Evolutionary conservation across 257 asterid species (phyloP).

Genomic region (Nicotiana paniculata): DNA sequence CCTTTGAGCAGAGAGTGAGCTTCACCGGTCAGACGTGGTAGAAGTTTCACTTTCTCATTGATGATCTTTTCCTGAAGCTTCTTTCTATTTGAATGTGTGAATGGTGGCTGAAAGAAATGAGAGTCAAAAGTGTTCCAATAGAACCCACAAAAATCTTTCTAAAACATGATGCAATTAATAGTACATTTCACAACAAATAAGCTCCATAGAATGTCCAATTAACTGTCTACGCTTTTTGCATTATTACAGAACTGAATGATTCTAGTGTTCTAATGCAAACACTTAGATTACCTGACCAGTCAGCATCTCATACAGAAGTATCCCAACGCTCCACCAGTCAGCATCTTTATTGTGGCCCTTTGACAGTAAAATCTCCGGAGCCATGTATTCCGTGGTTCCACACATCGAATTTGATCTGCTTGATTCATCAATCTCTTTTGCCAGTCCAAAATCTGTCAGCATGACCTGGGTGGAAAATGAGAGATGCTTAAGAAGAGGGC

Average conservation of each 20-base stretch:
- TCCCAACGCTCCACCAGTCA: conserved; percentile 96
- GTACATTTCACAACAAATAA: background rate
- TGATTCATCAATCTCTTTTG: conserved; percentile 83
- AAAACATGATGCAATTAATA: background rate
- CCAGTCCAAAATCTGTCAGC: conserved; percentile 92
- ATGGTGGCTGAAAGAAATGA: conserved; percentile 63
- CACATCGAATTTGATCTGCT: conserved; percentile 87
- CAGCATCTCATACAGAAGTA: conserved; percentile 87
- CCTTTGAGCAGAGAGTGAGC: conserved; percentile 88
- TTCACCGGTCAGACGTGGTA: conserved; percentile 63
- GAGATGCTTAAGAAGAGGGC: conserved; percentile 11
- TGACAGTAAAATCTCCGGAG: conserved; percentile 75
- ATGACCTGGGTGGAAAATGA: conserved; percentile 44
- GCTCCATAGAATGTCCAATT: background rate
- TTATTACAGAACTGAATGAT: background rate
- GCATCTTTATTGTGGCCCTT: conserved; percentile 85
- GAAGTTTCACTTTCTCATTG: conserved; percentile 81
- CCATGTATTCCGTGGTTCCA: conserved; percentile 96
- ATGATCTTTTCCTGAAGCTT: conserved; percentile 89
- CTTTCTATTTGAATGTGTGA: conserved; percentile 68
- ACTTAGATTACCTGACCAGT: conserved; percentile 61
- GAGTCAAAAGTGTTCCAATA: background rate
- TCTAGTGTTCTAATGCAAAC: background rate
- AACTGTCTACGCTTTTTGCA: background rate
- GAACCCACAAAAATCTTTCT: background rate